These are phyloP conservation scores for Zangia roseola DNA, from an alignment of 768 basidiomycete genomes.

Conservation along the genomic window DNA sequence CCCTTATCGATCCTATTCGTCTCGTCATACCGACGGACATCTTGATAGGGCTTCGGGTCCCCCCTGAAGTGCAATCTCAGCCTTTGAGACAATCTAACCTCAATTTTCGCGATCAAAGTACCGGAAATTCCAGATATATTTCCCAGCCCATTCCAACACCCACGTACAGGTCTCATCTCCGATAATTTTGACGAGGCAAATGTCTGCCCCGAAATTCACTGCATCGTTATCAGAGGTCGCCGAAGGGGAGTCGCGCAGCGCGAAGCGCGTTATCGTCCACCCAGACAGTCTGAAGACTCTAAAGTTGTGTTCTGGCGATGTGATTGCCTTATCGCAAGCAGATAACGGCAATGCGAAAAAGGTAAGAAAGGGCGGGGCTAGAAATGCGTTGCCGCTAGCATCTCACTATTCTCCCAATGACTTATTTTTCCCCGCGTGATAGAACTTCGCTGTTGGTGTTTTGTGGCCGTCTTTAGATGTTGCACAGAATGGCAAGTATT, in stretches of 20 bases:
- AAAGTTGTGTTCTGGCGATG: slow-evolving; percentile 68
- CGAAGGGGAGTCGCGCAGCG: slow-evolving; percentile 47
- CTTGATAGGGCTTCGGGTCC: too few species aligned
- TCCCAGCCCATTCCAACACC: neutral
- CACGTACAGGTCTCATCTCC: neutral
- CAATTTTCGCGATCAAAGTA: neutral
- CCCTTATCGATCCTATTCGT: slow-evolving; percentile 1
- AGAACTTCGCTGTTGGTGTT: slow-evolving; percentile 68
- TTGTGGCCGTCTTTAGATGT: slow-evolving; percentile 75
- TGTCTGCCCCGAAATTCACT: slow-evolving; percentile 34
- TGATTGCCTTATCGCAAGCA: slow-evolving; percentile 51
- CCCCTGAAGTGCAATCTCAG: too few species aligned
- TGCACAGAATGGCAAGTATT: slow-evolving; percentile 53
- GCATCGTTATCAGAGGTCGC: slow-evolving; percentile 35
- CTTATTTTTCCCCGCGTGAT: slow-evolving; percentile 18
- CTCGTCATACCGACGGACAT: neutral
- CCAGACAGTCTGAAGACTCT: slow-evolving; percentile 57
- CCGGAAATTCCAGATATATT: neutral
- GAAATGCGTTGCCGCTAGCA: slow-evolving; percentile 4
- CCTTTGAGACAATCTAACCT: neutral
- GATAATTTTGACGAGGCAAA: slow-evolving; percentile 6
- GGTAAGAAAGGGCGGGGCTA: slow-evolving; percentile 30
- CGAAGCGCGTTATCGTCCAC: slow-evolving; percentile 63
- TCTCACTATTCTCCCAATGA: slow-evolving; percentile 9
- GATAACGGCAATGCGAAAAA: slow-evolving; percentile 34